A percentile compares a stretch with the other conserved stretches of the same genome.
These are phyloP conservation scores for Pharnaceum exiguum DNA, from an alignment of 148 eudicot genomes.

Conservation along the genomic window DNA sequence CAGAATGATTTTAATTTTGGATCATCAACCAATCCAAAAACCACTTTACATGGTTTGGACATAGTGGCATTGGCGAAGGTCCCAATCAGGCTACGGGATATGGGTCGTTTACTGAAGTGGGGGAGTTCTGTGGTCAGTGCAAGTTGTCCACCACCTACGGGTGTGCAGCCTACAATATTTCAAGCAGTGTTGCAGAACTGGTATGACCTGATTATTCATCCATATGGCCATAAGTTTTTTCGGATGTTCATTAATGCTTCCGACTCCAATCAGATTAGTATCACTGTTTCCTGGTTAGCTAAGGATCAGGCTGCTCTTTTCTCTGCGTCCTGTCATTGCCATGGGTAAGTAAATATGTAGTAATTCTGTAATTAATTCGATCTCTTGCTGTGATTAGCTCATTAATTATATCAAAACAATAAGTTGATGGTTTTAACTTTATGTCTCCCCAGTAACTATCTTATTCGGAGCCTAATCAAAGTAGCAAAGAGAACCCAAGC, in stretches of 20 bases:
- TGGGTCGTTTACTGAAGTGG: background rate
- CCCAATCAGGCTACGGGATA: no score
- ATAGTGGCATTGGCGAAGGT: background rate
- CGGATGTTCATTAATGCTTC: background rate
- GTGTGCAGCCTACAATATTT: background rate
- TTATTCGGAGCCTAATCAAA: conserved; percentile 15
- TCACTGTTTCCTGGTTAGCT: background rate
- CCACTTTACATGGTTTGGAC: no score
- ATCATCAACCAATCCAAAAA: no score
- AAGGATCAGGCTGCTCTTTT: background rate
- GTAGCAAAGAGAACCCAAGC: background rate
- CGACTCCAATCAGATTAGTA: background rate
- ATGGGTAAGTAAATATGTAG: background rate
- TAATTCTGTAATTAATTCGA: background rate
- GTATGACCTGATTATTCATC: background rate
- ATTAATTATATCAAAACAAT: no score
- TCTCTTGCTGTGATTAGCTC: background rate
- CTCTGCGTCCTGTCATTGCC: background rate
- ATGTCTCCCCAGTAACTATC: background rate
- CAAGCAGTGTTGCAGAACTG: background rate
- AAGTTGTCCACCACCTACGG: no score
- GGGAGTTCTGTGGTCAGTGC: no score
- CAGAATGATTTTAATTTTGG: no score
- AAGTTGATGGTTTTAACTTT: background rate
- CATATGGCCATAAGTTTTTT: background rate